Base-by-base conservation (phyloP, 345 rosid genomes). In the Brassica nigra region DNA sequence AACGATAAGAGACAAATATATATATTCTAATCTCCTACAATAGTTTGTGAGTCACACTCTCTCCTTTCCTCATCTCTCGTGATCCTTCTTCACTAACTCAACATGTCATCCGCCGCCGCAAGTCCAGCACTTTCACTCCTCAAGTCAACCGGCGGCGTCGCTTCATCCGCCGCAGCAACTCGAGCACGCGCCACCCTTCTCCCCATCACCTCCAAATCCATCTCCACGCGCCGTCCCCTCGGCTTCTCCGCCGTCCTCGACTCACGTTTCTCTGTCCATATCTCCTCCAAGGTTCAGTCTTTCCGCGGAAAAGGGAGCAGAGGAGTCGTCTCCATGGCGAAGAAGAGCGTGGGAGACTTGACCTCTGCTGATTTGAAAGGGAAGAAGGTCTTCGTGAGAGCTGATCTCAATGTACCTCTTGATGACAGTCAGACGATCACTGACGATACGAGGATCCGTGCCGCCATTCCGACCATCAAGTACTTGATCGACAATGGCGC, bases 301-400 rank as follows among this genome's bases (percentile, higher is more conserved):
- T 71, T 78, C 8, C 67, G 81, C 27, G 77, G 87, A 0, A 88
- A 83, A 52, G 84, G 85, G 0, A 75, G 82, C 30, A 86, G 89
- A 23, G 87, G 85, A 57, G 89, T 88, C 10, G 88, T 91, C n/a
- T 84, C 91, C 0, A 89, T 88, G 95, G 95, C 91, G 30, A 94
- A 94, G 97, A 94, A 89, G 93, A 94, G 98, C 70, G 95, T 92
- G 1, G 97, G 97, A 44, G 96, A 89, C 70, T 74, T 94, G 86
- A 78, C 80, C 2, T 87, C 71, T 0, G 83, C 94, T 29, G 98
- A 90, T 73, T 83, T 92, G 87, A 91, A 93, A 69, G 98, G 96
- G 81, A 94, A 94, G 90, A 94, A 78, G 71, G 98, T 92, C 54
- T 90, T 92, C 80, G 97, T 94, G 39, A 86, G 98, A 78, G 98